Base-by-base conservation (phyloP, 345 rosid species). In the Hevea brasiliensis region DNA sequence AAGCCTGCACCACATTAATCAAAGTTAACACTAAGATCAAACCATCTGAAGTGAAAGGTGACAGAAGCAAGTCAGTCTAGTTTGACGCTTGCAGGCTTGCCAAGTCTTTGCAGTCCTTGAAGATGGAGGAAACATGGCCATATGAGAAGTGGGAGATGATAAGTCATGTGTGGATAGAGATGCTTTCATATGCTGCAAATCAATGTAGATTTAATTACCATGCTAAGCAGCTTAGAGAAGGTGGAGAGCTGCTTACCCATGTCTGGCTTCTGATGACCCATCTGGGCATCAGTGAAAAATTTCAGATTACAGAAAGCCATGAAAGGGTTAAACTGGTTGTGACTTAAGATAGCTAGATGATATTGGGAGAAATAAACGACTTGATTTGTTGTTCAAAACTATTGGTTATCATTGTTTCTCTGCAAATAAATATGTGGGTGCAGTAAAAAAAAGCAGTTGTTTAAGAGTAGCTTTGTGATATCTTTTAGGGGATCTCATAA, bases 21-120 rank as follows among this genome's bases (percentile, higher is more conserved):
- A 35, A 37, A 12, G 81, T 80, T 3, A 42, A 73, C 53, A 85
- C 76, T 15, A 45, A 66, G 0, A 59, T 61, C 21, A 48, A 57
- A 2, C 84, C 84, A 24, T 61, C 62, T 54, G 20, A 18, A 55
- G 85, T 76, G 26, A 85, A 76, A 74, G 86, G 86, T 76, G 84
- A 85, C 72, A 55, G 72, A 72, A 80, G 84, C 83, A 82, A 82
- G 37, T 80, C 86, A 0, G 83, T 80, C 40, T 23, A 80, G 4
- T 78, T 80, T 7, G 86, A 82, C 42, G 83, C 83, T 0, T 72
- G 86, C 45, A 69, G 72, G 51, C 82, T 82, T 20, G 81, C 83
- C 21, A 64, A 82, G 37, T 75, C 62, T 47, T 60, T 84, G 44
- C 26, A 6, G 20, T 5, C 51, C n/a, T 15, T 77, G 64, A 81